Evolutionary conservation across 2,329 filamentous ascomycete species (phyloP).

Genomic region (Trichoderma oligosporum): DNA sequence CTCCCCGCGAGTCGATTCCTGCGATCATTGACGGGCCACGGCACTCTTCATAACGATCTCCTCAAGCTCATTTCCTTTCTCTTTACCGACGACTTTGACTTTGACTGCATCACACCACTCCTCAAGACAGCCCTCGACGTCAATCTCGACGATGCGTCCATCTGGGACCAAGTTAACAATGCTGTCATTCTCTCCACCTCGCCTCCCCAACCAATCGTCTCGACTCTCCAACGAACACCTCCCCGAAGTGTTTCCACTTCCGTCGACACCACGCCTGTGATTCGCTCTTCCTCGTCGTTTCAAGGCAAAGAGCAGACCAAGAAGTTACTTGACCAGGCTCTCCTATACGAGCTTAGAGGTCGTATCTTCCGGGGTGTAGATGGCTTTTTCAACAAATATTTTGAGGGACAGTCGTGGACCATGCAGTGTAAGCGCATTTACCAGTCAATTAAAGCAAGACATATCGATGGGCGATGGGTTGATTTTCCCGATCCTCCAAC

Average conservation of each 20-base stretch:
- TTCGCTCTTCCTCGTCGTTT: conserved; percentile 38
- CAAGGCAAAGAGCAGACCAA: conserved; percentile 36
- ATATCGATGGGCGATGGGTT: no score
- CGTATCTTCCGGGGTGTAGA: no score
- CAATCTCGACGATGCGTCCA: conserved; percentile 28
- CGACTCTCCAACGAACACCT: conserved; percentile 32
- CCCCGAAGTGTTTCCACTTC: conserved; percentile 32
- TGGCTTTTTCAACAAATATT: no score
- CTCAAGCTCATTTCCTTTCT: conserved; percentile 18
- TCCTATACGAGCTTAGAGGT: no score
- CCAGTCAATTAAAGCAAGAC: no score
- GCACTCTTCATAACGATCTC: conserved; percentile 20
- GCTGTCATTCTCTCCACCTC: conserved; percentile 26
- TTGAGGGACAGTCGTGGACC: no score
- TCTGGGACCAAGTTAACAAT: conserved; percentile 38
- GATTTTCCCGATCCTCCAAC: no score
- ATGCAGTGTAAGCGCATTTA: no score
- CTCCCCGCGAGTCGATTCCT: conserved; percentile 11
- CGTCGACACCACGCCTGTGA: no score
- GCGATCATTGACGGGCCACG: conserved; percentile 10
- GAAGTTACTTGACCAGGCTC: no score
- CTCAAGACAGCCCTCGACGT: conserved; percentile 29
- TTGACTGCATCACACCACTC: conserved; percentile 33
- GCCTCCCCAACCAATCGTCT: conserved; percentile 27
- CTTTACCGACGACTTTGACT: conserved; percentile 22